Conservation (phyloP, 2,329 filamentous ascomycete genomes). For the Aspergillus sp. region DNA sequence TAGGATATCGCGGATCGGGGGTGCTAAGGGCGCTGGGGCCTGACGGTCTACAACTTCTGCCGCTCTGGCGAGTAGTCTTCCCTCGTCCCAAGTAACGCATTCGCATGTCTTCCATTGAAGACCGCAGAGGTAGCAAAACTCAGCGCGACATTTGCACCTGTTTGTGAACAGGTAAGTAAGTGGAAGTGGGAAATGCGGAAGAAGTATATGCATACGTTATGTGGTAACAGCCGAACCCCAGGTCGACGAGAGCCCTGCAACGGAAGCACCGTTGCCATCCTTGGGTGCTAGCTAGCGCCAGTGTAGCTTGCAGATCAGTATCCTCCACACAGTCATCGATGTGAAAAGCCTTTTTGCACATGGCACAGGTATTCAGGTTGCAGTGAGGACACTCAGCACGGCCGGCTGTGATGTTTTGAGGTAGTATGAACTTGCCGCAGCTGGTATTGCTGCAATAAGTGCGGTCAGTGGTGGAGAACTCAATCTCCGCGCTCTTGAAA, state of each 20-base stretch:
- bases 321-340: slow-evolving; percentile 4
- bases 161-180: background rate
- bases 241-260: slow-evolving; percentile 4
- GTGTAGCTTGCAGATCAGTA: slow-evolving; percentile 3
- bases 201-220: slow-evolving; percentile 5
- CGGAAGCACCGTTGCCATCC: slow-evolving; percentile 6
- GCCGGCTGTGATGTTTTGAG: background rate
- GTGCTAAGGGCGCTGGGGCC: background rate
- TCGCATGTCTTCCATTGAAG: background rate
- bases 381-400: slow-evolving; percentile 2
- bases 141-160: slow-evolving; percentile 11
- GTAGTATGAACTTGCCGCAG: slow-evolving; percentile 5
- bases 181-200: background rate
- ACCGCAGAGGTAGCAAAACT: slow-evolving; percentile 13
- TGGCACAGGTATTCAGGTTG: background rate
- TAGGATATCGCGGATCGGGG: background rate
- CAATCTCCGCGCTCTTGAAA: background rate
- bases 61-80: background rate
- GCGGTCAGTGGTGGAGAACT: slow-evolving; percentile 4
- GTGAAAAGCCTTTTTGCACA: slow-evolving; percentile 2
- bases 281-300: background rate
- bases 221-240: slow-evolving; percentile 8
- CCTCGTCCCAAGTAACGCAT: background rate
- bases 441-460: slow-evolving; percentile 6
- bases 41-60: background rate